Base-by-base conservation (phyloP, 1,284 basidiomycete genomes). In the Cryptococcus sp. region DNA sequence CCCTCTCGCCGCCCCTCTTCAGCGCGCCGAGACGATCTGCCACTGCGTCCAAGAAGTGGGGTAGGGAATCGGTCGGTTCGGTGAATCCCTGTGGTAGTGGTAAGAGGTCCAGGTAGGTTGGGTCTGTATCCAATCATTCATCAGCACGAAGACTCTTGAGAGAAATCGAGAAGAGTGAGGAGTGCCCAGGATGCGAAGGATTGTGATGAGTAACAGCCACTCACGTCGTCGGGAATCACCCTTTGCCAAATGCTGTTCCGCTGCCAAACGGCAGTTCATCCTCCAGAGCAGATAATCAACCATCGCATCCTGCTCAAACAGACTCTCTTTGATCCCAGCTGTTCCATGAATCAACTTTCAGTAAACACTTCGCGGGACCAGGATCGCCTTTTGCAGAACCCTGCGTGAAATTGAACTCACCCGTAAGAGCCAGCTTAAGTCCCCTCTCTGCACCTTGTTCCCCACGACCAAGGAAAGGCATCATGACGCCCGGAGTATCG, bases 401-500 rank as follows among this genome's bases (percentile, higher is more conserved):
- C n/a, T n/a, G n/a, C n/a, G 42, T 17, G 25, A 27, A 47, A 3
- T 22, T n/a, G 22, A 11, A 74, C 82, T 60, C 58, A 93, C 93
- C 89, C 45, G 95, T 95, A 57, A 98, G 80, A 43, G 93, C 93
- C 25, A 98, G 85, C 79, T 96, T 97, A 55, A 97, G 83, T 5
- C 91, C 95, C 62, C 90, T 83, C 77, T 99, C 95, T 47, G 91
- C 88, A 23, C 93, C 95, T 59, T 82, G 81, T 49, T 85, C 82
- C 1, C 93, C 93, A 55, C 83, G 85, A 1, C 95, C 95, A n/a
- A 98, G 84, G 78, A 90, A 98, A 4, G 94, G 93, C 38, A 97
- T 82, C 94, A 99, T 98, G 42, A 98, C 90, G 1, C 95, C 96
- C 0, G 95, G 96, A 5, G 92, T 89, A 80, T 99, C 95, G 73